phyloP scores from a whole-genome alignment of 257 asterid species.

The Salvia hispanica region DNA sequence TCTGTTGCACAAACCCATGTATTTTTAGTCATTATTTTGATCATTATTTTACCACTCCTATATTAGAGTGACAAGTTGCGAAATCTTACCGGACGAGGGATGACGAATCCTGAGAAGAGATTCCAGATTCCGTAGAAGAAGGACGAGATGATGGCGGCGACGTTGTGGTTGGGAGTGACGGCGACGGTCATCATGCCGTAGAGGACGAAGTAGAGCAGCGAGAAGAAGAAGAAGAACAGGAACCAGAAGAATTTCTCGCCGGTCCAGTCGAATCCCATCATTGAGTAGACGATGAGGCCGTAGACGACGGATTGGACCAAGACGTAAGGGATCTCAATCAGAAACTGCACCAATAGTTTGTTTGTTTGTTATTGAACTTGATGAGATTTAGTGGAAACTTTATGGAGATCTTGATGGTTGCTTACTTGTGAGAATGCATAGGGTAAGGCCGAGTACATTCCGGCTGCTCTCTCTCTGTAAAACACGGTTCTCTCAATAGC shows the following conservation, averaged over 20 bases:
- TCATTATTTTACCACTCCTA: no score
- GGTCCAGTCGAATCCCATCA: constrained; percentile 45
- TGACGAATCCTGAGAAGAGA: constrained; percentile 62
- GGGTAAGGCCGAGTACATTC: constrained; percentile 42
- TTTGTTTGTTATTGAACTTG: no score
- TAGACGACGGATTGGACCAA: constrained; percentile 32
- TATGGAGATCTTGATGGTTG: no score
- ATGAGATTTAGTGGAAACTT: no score
- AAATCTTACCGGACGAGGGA: constrained; percentile 60
- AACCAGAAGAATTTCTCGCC: constrained; percentile 56
- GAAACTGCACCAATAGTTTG: constrained; percentile 20
- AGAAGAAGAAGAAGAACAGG: constrained; percentile 54
- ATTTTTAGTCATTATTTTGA: background rate
- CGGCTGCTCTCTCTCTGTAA: constrained; percentile 42
- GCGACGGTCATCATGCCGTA: constrained; percentile 80
- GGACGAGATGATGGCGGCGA: constrained; percentile 63
- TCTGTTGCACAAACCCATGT: constrained; percentile 38
- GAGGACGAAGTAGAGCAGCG: constrained; percentile 59
- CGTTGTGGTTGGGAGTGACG: constrained; percentile 57
- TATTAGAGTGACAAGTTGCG: no score
- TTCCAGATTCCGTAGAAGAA: constrained; percentile 62
- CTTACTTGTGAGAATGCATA: constrained; percentile 44
- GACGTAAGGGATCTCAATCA: constrained; percentile 35
- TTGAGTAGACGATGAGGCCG: constrained; percentile 37
- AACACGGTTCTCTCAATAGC: constrained; percentile 43